Evolutionary conservation across 306 rosid genomes (phyloP).

Genomic region (Vicia faba): DNA sequence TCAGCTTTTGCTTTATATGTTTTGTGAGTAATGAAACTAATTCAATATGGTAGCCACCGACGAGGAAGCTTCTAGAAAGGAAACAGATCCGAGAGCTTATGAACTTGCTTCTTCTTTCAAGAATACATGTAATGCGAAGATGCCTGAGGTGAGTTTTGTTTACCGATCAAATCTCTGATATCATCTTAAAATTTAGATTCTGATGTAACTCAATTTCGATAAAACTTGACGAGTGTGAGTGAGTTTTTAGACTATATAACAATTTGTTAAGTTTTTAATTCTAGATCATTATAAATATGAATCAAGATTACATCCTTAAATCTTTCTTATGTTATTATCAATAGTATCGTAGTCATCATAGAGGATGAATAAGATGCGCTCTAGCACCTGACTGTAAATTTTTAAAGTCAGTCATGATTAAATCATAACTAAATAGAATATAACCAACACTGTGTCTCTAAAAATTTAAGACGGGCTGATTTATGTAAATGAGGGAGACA

Average conservation of each 20-base stretch:
- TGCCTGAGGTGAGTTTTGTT: constrained; percentile 69
- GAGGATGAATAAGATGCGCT: no score
- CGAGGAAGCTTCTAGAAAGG: constrained; percentile 56
- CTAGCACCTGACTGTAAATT: no score
- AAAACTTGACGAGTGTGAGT: neutral
- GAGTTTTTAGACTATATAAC: neutral
- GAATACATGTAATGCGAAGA: constrained; percentile 67
- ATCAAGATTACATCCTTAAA: constrained; percentile 3
- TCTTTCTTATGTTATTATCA: neutral
- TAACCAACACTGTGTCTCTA: no score
- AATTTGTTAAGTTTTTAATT: constrained; percentile 18
- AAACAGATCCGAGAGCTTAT: constrained; percentile 62
- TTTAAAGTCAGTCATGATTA: no score
- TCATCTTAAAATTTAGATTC: neutral
- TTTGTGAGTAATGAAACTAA: constrained; percentile 10
- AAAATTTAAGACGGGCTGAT: neutral
- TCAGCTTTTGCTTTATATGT: neutral
- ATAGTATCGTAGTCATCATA: no score
- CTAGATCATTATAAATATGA: constrained; percentile 2
- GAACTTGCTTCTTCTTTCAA: constrained; percentile 65
- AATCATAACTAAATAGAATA: no score
- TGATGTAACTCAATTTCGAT: neutral
- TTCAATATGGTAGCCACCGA: constrained; percentile 42
- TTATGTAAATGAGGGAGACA: constrained; percentile 7
- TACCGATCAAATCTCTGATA: neutral